Percentiles rank a stretch among this genome's conserved stretches.
phyloP scores from a whole-genome alignment of 148 eudicot genomes.

The Selenicereus undatus region DNA sequence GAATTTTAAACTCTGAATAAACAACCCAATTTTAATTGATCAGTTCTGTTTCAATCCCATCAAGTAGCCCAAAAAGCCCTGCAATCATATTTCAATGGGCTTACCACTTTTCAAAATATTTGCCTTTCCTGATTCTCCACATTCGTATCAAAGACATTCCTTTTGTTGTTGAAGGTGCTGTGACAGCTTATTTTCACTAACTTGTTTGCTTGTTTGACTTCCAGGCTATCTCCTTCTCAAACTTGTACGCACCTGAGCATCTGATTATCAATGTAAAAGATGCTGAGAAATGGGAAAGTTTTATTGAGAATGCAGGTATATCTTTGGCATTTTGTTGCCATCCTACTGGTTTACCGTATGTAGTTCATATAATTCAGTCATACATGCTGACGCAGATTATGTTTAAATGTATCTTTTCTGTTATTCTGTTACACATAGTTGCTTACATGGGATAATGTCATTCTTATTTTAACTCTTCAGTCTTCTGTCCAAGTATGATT shows the following conservation, averaged over 20 bases:
- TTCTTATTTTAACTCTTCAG: background rate
- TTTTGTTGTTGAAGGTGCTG: background rate
- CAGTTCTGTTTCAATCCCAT: background rate
- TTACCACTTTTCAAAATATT: background rate
- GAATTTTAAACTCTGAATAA: background rate
- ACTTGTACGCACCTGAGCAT: constrained; percentile 96
- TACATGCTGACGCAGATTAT: background rate
- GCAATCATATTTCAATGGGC: background rate
- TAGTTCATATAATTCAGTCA: background rate
- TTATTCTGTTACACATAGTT: background rate
- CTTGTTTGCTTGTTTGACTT: constrained; percentile 14
- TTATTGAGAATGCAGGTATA: constrained; percentile 90
- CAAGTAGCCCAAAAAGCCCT: background rate
- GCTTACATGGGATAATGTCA: background rate
- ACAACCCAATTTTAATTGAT: background rate
- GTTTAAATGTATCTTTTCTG: background rate
- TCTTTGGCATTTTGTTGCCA: background rate
- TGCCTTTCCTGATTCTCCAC: too few relatives aligned
- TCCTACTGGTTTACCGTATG: background rate
- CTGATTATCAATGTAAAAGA: constrained; percentile 88
- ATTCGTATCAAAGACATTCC: too few relatives aligned
- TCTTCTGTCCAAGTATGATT: background rate
- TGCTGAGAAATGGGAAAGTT: constrained; percentile 98
- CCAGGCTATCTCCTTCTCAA: constrained; percentile 90
- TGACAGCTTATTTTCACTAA: background rate